These are phyloP conservation scores for Tricholoma terreum DNA, from an alignment of 768 basidiomycete genomes.

Conservation along the genomic window DNA sequence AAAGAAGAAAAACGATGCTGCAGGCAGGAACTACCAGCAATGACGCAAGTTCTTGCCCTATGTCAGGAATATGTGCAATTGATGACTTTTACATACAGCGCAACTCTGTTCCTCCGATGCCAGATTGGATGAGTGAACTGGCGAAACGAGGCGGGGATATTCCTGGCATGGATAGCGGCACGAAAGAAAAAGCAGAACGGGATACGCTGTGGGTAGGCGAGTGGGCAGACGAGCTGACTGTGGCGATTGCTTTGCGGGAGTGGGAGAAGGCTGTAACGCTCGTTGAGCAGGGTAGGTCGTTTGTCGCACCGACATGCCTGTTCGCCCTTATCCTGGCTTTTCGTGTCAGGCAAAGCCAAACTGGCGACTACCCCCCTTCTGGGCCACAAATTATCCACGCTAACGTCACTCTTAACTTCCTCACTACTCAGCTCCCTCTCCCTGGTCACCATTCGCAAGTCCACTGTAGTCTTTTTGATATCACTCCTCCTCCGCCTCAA, in stretches of 20 bases:
- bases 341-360: slow-evolving; percentile 54
- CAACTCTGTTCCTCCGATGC: slow-evolving; percentile 50
- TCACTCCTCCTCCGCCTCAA: slow-evolving; percentile 71
- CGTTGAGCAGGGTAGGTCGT: slow-evolving; percentile 69
- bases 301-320: not conserved
- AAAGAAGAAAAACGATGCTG: slow-evolving; percentile 79
- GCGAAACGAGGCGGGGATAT: slow-evolving; percentile 52
- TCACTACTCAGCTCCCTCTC: slow-evolving; percentile 75
- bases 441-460: slow-evolving; percentile 73
- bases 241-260: slow-evolving; percentile 83
- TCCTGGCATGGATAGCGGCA: slow-evolving; percentile 38
- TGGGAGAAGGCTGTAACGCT: slow-evolving; percentile 87
- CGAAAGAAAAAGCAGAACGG: slow-evolving; percentile 73
- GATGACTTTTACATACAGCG: slow-evolving; percentile 9
- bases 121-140: slow-evolving; percentile 77
- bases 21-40: slow-evolving; percentile 45
- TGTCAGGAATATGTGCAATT: slow-evolving; percentile 37
- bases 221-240: slow-evolving; percentile 87
- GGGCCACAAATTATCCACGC: slow-evolving; percentile 56
- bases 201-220: slow-evolving; percentile 88
- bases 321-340: not conserved
- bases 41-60: slow-evolving; percentile 22
- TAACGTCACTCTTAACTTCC: slow-evolving; percentile 65
- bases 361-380: slow-evolving; percentile 51
- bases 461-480: slow-evolving; percentile 67